Conservation (phyloP, 2,329 filamentous ascomycete genomes). For the Hypoxylon sp. region DNA sequence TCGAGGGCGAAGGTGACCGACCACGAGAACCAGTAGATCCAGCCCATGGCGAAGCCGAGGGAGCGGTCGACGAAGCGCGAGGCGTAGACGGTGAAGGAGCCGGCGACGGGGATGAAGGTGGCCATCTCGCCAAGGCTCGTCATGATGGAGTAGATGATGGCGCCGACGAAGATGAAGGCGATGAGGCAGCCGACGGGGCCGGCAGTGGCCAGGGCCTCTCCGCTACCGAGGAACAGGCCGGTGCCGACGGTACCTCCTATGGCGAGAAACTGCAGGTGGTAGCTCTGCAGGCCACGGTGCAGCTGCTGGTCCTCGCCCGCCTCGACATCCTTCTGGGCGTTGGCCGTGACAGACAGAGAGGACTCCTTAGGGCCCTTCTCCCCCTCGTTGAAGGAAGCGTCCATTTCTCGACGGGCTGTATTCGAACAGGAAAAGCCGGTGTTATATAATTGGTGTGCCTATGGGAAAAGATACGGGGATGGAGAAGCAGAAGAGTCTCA, state of each 20-base stretch:
- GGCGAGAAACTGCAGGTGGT: slow-evolving; percentile 49
- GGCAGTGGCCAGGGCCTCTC: slow-evolving; percentile 66
- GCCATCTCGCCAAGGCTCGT: slow-evolving; percentile 75
- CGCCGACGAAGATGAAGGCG: slow-evolving; percentile 73
- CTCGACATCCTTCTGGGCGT: slow-evolving; percentile 40
- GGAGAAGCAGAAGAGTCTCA: neutral
- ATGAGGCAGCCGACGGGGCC: slow-evolving; percentile 73
- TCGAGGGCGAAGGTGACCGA: slow-evolving; percentile 76
- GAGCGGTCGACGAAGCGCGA: slow-evolving; percentile 74
- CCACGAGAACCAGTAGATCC: slow-evolving; percentile 85
- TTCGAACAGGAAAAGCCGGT: slow-evolving; percentile 7
- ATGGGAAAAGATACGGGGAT: neutral
- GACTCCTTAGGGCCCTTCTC: slow-evolving; percentile 27
- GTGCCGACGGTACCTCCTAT: slow-evolving; percentile 72
- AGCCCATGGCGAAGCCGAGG: slow-evolving; percentile 79
- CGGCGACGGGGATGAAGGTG: slow-evolving; percentile 77
- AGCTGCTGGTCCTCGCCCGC: slow-evolving; percentile 45
- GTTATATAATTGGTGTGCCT: slow-evolving; percentile 23
- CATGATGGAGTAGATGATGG: slow-evolving; percentile 80
- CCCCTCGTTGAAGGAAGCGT: slow-evolving; percentile 15
- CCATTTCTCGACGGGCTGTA: slow-evolving; percentile 21
- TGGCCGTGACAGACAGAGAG: slow-evolving; percentile 16
- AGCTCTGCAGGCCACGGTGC: slow-evolving; percentile 44
- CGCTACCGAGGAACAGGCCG: slow-evolving; percentile 74
- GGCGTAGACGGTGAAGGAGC: slow-evolving; percentile 79